These are phyloP conservation scores for Phytopythium ostracodes DNA, from an alignment of 352 stramenopile genomes.

Conservation along the genomic window DNA sequence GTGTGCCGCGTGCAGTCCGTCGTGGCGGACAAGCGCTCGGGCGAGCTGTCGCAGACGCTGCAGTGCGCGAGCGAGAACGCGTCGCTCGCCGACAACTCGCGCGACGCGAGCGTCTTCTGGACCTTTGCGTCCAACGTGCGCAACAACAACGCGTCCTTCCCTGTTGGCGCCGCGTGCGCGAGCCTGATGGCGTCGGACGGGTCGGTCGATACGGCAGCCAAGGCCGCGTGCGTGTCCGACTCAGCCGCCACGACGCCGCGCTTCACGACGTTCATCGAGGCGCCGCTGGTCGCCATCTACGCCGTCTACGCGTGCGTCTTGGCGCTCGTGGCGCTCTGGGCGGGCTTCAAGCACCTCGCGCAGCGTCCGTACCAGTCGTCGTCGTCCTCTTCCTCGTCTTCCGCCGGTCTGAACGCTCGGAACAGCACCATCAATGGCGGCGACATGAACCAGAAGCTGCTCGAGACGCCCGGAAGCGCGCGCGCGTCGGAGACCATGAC, in stretches of 20 bases:
- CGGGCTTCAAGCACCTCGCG: slow-evolving; percentile 1
- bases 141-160: slow-evolving; percentile 54
- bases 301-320: slow-evolving; percentile 16
- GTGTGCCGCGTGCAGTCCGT: slow-evolving; percentile 29
- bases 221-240: slow-evolving; percentile 14
- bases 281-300: slow-evolving; percentile 23
- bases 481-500: slow-evolving; percentile 5
- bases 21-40: slow-evolving; percentile 12
- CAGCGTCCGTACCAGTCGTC: neutral
- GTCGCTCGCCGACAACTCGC: slow-evolving; percentile 22
- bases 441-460: slow-evolving; percentile 7
- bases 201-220: slow-evolving; percentile 15
- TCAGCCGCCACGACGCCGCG: slow-evolving; percentile 9
- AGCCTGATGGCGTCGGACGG: slow-evolving; percentile 28
- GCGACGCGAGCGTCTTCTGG: slow-evolving; percentile 34
- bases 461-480: slow-evolving; percentile 3
- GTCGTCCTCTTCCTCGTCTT: neutral
- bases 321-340: slow-evolving; percentile 6
- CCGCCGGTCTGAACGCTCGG: neutral
- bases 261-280: slow-evolving; percentile 24
- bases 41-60: slow-evolving; percentile 21
- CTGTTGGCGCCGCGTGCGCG: slow-evolving; percentile 32
- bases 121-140: slow-evolving; percentile 29
- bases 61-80: slow-evolving; percentile 29
- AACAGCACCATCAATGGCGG: slow-evolving; percentile 3